These are phyloP conservation scores for Quercus variabilis DNA, from an alignment of 306 rosid genomes.

Conservation along the genomic window DNA sequence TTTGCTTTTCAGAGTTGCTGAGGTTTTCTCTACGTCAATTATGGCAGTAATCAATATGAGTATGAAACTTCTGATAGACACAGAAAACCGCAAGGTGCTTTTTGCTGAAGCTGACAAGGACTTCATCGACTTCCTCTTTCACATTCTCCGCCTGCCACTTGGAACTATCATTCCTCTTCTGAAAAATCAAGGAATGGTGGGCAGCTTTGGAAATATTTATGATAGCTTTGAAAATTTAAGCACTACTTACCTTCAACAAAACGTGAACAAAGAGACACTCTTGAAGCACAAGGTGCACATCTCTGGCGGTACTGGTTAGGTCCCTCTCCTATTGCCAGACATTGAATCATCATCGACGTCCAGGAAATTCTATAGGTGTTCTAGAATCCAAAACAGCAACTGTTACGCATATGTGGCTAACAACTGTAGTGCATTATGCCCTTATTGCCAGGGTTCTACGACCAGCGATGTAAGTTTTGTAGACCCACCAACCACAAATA, in stretches of 20 bases:
- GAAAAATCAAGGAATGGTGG: constrained; percentile 22
- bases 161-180: constrained; percentile 26
- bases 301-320: neutral
- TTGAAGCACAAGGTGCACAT: constrained; percentile 1
- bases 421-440: fast-evolving
- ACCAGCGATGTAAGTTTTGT: fast-evolving
- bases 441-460: no score
- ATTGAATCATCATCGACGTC: no score
- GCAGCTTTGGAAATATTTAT: constrained; percentile 39
- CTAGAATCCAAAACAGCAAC: no score
- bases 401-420: no score
- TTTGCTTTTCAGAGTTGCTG: no score
- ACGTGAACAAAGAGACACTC: neutral
- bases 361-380: no score
- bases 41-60: neutral
- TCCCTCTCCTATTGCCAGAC: no score
- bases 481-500: neutral
- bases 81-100: constrained; percentile 20
- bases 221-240: constrained; percentile 33
- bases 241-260: constrained; percentile 30
- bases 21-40: no score
- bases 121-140: constrained; percentile 42
- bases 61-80: constrained; percentile 29
- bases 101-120: constrained; percentile 52
- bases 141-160: constrained; percentile 29